Evolutionary conservation across 2,329 filamentous ascomycete genomes (phyloP).

Genomic region (Lojkania enalia): DNA sequence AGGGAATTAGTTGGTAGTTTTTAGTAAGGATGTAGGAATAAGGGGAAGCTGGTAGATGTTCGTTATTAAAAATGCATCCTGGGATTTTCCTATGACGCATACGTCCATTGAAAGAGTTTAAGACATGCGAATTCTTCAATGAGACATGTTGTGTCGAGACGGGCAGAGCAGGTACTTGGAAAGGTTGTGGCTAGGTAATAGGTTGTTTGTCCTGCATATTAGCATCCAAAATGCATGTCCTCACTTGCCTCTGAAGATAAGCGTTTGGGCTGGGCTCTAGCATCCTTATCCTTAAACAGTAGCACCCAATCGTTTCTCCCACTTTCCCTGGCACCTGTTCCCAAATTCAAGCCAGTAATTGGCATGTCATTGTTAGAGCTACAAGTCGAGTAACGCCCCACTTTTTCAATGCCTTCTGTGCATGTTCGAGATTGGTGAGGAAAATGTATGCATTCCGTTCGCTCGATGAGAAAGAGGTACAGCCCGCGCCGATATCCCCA

Average conservation of each 20-base stretch:
- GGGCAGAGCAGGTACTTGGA: no score
- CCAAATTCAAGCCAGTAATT: no score
- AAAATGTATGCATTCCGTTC: slow-evolving; percentile 46
- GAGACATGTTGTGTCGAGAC: slow-evolving; percentile 28
- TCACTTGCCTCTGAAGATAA: no score
- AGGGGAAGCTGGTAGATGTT: no score
- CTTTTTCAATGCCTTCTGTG: slow-evolving; percentile 40
- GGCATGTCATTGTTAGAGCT: slow-evolving; percentile 36
- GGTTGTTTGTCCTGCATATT: no score
- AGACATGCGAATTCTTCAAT: slow-evolving; percentile 23
- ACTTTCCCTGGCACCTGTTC: no score
- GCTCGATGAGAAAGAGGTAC: slow-evolving; percentile 38
- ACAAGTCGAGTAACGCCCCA: slow-evolving; percentile 43
- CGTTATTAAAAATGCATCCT: no score
- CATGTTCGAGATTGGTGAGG: slow-evolving; percentile 40
- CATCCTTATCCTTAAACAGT: no score
- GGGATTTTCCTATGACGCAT: no score
- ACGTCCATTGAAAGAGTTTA: background rate
- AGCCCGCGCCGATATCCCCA: slow-evolving; percentile 38
- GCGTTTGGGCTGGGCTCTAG: slow-evolving; percentile 18
- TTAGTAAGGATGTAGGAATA: background rate
- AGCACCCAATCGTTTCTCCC: no score
- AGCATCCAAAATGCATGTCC: no score
- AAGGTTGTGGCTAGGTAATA: no score
- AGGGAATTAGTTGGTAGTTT: slow-evolving; percentile 15